Percentiles rank a stretch among this genome's conserved stretches.
These are phyloP conservation scores for Themeda triandra DNA, from an alignment of 176 grass and related monocot genomes.

Conservation along the genomic window DNA sequence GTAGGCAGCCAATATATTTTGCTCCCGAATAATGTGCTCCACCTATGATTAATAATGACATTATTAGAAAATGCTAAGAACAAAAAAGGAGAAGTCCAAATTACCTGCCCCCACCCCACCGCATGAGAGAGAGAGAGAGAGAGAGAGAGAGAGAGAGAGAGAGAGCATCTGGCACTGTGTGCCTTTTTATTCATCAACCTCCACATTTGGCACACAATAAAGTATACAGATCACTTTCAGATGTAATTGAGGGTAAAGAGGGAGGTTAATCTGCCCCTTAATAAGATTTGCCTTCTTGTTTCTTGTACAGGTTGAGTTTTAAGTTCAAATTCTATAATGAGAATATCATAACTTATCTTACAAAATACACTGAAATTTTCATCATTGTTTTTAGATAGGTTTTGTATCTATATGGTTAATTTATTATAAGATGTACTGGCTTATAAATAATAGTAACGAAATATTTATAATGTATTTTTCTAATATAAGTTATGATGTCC, in stretches of 20 bases:
- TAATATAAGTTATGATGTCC: background rate
- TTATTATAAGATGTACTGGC: background rate
- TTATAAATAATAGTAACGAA: background rate
- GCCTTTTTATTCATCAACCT: background rate
- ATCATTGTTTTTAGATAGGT: background rate
- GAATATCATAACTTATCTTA: background rate
- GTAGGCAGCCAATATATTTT: conserved; percentile 95
- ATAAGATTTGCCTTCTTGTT: background rate
- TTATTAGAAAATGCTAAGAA: background rate
- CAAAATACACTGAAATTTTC: background rate
- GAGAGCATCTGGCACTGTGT: background rate
- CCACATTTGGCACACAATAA: background rate
- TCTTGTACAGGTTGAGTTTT: background rate
- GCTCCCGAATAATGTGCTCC: conserved; percentile 90
- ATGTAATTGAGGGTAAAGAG: background rate
- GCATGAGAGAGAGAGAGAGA: too few species aligned
- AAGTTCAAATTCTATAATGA: background rate
- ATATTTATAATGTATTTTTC: background rate
- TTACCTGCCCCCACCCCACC: too few species aligned
- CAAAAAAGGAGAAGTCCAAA: background rate
- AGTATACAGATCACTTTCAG: background rate
- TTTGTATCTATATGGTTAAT: background rate
- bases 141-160: background rate
- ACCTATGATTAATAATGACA: conserved; percentile 51
- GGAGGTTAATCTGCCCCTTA: background rate